These are phyloP conservation scores for Penicillium psychrofluorescens DNA, from an alignment of 495 filamentous ascomycete species.

Conservation along the genomic window DNA sequence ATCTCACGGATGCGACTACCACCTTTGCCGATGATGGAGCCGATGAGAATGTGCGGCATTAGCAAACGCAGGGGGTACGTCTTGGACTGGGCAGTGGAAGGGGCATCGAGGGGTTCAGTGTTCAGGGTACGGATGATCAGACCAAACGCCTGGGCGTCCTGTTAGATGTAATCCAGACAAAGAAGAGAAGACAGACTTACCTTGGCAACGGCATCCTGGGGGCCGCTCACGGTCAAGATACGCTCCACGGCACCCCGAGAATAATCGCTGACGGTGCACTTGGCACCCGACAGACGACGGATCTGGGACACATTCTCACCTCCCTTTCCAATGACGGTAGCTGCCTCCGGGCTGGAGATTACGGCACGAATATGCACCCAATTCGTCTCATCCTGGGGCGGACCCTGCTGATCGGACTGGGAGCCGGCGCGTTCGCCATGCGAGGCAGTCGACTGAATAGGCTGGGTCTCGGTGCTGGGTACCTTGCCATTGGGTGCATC, in stretches of 20 bases:
- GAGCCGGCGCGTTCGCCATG: conserved; percentile 46
- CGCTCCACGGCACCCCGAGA: conserved; percentile 92
- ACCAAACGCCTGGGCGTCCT: conserved; percentile 71
- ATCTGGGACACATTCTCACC: conserved; percentile 98
- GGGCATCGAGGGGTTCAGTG: conserved; percentile 79
- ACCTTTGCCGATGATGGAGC: conserved; percentile 96
- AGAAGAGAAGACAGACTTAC: conserved; percentile 41
- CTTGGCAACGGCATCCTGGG: conserved; percentile 94
- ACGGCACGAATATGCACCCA: conserved; percentile 97
- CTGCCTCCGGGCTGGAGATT: conserved; percentile 93
- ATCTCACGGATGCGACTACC: conserved; percentile 96
- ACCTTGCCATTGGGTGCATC: conserved; percentile 58
- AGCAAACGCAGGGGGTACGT: conserved; percentile 94
- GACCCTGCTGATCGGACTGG: conserved; percentile 39
- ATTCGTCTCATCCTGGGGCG: conserved; percentile 74
- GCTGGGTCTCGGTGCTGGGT: conserved; percentile 43
- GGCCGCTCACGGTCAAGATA: conserved; percentile 92
- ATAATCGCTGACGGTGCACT: conserved; percentile 98
- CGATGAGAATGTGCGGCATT: conserved; percentile 93
- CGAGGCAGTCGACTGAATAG: conserved; percentile 58
- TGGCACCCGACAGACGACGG: conserved; percentile 82
- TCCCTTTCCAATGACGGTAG: conserved; percentile 96
- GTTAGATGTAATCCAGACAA: no score
- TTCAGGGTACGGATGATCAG: conserved; percentile 96
- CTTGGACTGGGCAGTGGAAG: conserved; percentile 89